Evolutionary conservation across 164 flowering plant genomes (phyloP), one percentile per base, ranked within the genome.

Genomic region (Macadamia integrifolia): DNA sequence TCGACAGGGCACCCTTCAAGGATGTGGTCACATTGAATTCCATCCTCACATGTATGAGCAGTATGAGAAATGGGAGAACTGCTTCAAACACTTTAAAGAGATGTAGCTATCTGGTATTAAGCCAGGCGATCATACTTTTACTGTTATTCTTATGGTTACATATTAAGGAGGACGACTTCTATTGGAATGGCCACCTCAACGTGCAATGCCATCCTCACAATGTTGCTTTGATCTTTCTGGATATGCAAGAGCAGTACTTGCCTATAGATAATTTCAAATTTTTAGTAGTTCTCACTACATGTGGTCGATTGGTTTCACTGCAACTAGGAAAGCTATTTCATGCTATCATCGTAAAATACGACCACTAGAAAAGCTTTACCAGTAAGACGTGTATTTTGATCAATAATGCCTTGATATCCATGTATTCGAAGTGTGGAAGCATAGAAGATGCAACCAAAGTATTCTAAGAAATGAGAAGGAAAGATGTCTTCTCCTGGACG

Each of bases 341-440:
- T 60, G 67, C 73, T 14, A 55, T 77, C 29, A 48, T 67, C 29
- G 3, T 65, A 29, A 80, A 80, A 64, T 58, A 7, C 50, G 64
- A 44, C 23, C 12, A 50, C n/a, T 10, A n/a, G 44, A 69, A n/a
- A 12, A 31, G 23, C 40, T 30, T 17, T 59, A 30, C 61, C 68
- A 8, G 31, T n/a, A 52, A 17, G 17, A 11, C 30, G 46, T 65
- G 65, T 35, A 28, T 70, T 29, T 31, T 73, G 58, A 55, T 80
- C 50, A 58, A 71, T 48, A 80, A 75, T 65, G 72, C 83, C 6
- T 66, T 80, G 61, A 17, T 80, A 35, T 77, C 80, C 49, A 74
- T 77, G 78, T 80, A 80, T 60, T 72, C 77, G 40, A 80, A 80
- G 72, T 80, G 80, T 57, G 83, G 83, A 32, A 72, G 75, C 66